Base-by-base conservation (phyloP, 1,139 yeast species). In the Geotrichum histeridarum region DNA sequence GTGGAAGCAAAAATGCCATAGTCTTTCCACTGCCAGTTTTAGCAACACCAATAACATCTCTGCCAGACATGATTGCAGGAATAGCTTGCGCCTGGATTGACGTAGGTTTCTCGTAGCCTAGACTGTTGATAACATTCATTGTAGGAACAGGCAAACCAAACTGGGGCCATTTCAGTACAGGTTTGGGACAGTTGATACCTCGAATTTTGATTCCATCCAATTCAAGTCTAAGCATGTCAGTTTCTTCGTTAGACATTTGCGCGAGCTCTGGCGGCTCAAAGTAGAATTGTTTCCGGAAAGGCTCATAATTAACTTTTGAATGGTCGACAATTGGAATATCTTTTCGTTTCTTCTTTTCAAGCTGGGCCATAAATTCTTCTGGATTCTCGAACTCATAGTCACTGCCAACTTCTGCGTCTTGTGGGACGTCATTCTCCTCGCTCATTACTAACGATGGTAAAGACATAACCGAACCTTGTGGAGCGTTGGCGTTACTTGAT, bases 21-120 rank as follows among this genome's bases (percentile, higher is more conserved):
- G 99, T 94, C 66, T 93, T 93, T 1, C 99, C 99, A 1, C 97
- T 88, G 0, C 99, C 99, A 0, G 99, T 93, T 62, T 90, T 89
- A 0, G 99, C 98, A 35, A 93, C 86, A 6, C 96, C 98, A 52
- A 94, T 85, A 4, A 93, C 81, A 72, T 94, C 98, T 55, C 87
- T 71, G 0, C 99, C 98, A 4, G 85, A 77, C 93, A 93, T 85
- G 15, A 90, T 81, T 0, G 91, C 86, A 0, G 99, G 99, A 15
- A 91, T 76, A 0, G 97, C 91, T 65, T 91, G 97, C 0, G 91
- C 77, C 68, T 94, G 99, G 56, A 94, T 89, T 0, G 97, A 81
- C 0, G 97, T 87, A 0, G 98, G 99, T 4, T 73, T 69, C 0
- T 68, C 70, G 64, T 81, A 90, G 4, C 74, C 69, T 12, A 84